Evolutionary conservation across 2,329 filamentous ascomycete genomes (phyloP).

Genomic region (Metarhizium anisopliae): DNA sequence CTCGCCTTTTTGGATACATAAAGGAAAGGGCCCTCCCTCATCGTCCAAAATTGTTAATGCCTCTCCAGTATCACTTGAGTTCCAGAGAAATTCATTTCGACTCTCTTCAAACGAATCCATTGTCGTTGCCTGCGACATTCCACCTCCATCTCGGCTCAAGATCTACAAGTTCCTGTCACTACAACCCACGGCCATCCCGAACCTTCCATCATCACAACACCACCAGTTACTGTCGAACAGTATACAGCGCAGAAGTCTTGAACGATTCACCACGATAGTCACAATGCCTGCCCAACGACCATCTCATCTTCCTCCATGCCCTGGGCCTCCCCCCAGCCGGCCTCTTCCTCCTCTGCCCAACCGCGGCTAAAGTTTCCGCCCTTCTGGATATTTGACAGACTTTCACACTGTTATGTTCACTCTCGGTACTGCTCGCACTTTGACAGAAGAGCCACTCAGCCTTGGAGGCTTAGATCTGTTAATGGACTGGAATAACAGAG

Average conservation of each 20-base stretch:
- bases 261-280: not conserved
- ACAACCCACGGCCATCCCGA: too few relatives aligned
- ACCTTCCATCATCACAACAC: slow-evolving; percentile 8
- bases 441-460: not conserved
- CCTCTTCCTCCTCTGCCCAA: slow-evolving; percentile 59
- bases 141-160: too few relatives aligned
- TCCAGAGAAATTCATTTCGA: not conserved
- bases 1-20: slow-evolving; percentile 18
- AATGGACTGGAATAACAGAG: not conserved
- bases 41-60: not conserved
- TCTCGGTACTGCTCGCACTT: not conserved
- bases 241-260: not conserved
- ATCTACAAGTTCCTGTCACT: too few relatives aligned
- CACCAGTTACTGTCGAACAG: slow-evolving; percentile 5
- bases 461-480: not conserved
- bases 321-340: slow-evolving; percentile 54
- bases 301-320: slow-evolving; percentile 58
- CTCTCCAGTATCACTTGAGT: not conserved
- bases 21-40: slow-evolving; percentile 19
- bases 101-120: not conserved
- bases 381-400: not conserved
- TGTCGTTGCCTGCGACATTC: too few relatives aligned
- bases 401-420: not conserved
- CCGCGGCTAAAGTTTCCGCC: slow-evolving; percentile 33
- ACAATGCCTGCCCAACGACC: slow-evolving; percentile 52